A percentile compares a stretch with the other conserved stretches of the same genome.
Conservation (phyloP, 2,329 filamentous ascomycete genomes). For the Hypocreales sp. region DNA sequence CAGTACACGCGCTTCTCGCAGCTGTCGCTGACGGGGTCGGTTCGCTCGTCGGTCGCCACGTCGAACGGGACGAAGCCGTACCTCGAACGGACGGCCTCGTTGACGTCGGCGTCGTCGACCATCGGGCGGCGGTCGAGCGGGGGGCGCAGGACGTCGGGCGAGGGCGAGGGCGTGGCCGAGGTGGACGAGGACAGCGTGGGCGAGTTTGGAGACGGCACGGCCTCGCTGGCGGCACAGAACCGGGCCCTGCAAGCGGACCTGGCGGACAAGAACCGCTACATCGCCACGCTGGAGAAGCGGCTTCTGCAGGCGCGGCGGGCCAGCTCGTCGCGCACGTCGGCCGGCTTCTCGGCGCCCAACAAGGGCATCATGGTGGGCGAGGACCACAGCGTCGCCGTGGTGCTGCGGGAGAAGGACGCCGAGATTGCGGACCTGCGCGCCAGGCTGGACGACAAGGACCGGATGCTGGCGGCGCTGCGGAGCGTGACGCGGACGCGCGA, state of each 20-base stretch:
- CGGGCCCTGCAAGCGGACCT: constrained; percentile 88
- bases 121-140: constrained; percentile 37
- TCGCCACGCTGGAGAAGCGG: constrained; percentile 81
- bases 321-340: constrained; percentile 76
- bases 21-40: constrained; percentile 36
- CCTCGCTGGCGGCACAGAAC: constrained; percentile 72
- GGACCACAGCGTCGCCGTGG: constrained; percentile 55
- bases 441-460: constrained; percentile 84
- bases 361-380: constrained; percentile 59
- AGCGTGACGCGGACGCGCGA: constrained; percentile 78
- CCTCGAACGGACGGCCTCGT: constrained; percentile 50
- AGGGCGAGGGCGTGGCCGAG: constrained; percentile 26
- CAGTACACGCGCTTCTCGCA: constrained; percentile 47
- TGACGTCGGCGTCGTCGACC: constrained; percentile 47
- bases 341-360: constrained; percentile 47
- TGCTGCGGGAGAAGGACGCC: constrained; percentile 76
- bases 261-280: constrained; percentile 93
- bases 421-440: constrained; percentile 87
- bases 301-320: constrained; percentile 79
- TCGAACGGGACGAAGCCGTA: constrained; percentile 35
- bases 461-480: constrained; percentile 77
- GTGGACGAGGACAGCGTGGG: constrained; percentile 55
- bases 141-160: constrained; percentile 27
- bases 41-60: constrained; percentile 55
- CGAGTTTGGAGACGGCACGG: constrained; percentile 75